Evolutionary conservation across 768 basidiomycete species (phyloP).

Genomic region (Lactarius vividus): DNA sequence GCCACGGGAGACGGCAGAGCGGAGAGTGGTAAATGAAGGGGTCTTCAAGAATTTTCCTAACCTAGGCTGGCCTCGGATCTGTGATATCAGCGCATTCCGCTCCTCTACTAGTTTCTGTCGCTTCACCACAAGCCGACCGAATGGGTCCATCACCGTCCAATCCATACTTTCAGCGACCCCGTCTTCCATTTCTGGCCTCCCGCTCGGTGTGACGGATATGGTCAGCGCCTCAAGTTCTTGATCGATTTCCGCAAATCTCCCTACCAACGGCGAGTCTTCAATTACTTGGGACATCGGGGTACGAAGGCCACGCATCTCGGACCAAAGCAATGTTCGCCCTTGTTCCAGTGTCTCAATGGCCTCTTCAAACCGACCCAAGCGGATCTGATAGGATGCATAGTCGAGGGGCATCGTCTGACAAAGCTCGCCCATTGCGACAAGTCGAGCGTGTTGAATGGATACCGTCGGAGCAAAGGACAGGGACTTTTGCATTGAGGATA

Average conservation of each 20-base stretch:
- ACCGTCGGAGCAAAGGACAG: too few species aligned
- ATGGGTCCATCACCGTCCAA: not conserved
- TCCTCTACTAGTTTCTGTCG: not conserved
- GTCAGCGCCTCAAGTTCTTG: not conserved
- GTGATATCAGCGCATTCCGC: not conserved
- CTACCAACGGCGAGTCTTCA: not conserved
- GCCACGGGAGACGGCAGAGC: not conserved
- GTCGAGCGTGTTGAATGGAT: too few species aligned
- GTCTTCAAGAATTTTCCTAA: conserved; percentile 6
- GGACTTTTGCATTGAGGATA: not conserved
- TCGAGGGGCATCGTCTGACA: conserved; percentile 1
- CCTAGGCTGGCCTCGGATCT: not conserved
- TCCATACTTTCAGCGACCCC: not conserved
- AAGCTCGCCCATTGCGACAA: not conserved
- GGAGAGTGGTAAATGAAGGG: not conserved
- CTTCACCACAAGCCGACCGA: not conserved
- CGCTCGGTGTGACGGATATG: not conserved
- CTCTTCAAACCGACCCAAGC: conserved; percentile 4
- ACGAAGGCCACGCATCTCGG: conserved; percentile 11
- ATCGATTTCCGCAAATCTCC: not conserved
- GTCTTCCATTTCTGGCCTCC: not conserved
- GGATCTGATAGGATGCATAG: conserved; percentile 12
- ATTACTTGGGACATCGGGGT: not conserved
- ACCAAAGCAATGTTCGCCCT: conserved; percentile 14
- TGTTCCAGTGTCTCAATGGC: conserved; percentile 15